Evolutionary conservation across 2,329 filamentous ascomycete genomes (phyloP), one percentile per base, ranked within the genome.

Genomic region (Magnaporthales sp.): DNA sequence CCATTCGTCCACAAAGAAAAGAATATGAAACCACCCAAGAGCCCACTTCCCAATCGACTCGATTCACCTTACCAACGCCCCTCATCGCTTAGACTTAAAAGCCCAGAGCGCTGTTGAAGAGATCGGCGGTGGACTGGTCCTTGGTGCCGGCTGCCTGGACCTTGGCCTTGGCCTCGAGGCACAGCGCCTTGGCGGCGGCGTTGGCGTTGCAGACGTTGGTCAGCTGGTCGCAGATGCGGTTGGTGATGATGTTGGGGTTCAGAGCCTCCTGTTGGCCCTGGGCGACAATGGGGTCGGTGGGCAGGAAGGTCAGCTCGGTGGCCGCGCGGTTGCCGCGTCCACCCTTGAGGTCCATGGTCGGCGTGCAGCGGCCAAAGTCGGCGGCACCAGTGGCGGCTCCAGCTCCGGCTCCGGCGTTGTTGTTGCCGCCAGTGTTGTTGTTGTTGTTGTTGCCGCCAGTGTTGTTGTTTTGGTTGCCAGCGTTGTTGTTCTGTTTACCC

Each of bases 211-310:
- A 88, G 27, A 85, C 83, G 74, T 87, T 88, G 68, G 78, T 83
- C 67, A 88, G 78, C 74, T 86, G 84, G 76, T 88, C 83, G 77
- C 84, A 86, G 70, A 88, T 82, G 22, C 83, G 80, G 77, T 86
- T 87, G 72, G 83, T 87, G 78, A 88, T 88, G 77, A 88, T 88
- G 77, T 84, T 85, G 51, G 85, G 85, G 80, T 87, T 87, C 13
- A 87, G 76, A 46, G 85, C 84, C 68, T 87, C 84, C 68, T 70
- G 66, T 61, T 70, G 84, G 61, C 84, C 84, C 72, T 84, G 74
- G 70, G 81, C 81, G 46, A 86, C 81, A 8, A 83, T 72, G 7
- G 81, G 74, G 72, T 88, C 86, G 22, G 61, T 80, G 60, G 86
- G 83, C 70, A 86, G 79, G 80, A 88, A 89, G 61, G 85, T 86